A percentile compares a stretch with the other conserved stretches of the same genome.
phyloP scores from a whole-genome alignment of 2,329 filamentous ascomycete species.

The Aspergillus quadrilineatus region DNA sequence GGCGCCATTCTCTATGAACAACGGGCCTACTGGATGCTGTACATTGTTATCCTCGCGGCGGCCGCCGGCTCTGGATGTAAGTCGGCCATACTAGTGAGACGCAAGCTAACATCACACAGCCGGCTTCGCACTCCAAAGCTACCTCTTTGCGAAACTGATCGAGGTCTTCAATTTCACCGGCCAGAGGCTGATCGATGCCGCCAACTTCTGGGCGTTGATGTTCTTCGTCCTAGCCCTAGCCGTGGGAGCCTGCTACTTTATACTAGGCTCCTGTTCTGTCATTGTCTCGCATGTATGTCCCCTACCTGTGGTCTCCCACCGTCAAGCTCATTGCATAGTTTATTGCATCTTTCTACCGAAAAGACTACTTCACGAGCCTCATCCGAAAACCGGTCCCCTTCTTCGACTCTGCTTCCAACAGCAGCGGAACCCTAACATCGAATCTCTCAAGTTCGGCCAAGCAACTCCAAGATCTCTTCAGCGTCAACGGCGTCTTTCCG shows the following conservation, averaged over 20 bases:
- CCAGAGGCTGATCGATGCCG: conserved; percentile 38
- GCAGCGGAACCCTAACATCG: neutral
- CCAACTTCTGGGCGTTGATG: conserved; percentile 56
- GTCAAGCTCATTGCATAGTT: neutral
- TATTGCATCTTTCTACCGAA: neutral
- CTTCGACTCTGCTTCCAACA: neutral
- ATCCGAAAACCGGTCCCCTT: neutral
- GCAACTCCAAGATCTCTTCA: conserved; percentile 49
- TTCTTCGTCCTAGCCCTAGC: conserved; percentile 55
- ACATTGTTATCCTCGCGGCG: neutral
- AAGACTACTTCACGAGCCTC: neutral
- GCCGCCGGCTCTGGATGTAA: conserved; percentile 10
- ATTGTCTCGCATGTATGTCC: conserved; percentile 44
- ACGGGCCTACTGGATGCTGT: conserved; percentile 6
- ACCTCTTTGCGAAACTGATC: conserved; percentile 50
- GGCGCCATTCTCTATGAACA: conserved; percentile 3
- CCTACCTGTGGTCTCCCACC: too few species aligned
- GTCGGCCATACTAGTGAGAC: neutral
- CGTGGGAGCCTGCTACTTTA: conserved; percentile 46
- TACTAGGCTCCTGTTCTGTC: conserved; percentile 47
- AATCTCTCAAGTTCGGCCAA: neutral
- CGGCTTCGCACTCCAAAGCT: conserved; percentile 36
- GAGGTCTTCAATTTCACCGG: conserved; percentile 48
- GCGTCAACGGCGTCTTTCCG: conserved; percentile 48
- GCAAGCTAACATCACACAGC: conserved; percentile 14